Percentiles rank a stretch among this genome's conserved stretches.
Conservation (phyloP, 2,329 filamentous ascomycete genomes). For the Scleromitrula shiraiana region DNA sequence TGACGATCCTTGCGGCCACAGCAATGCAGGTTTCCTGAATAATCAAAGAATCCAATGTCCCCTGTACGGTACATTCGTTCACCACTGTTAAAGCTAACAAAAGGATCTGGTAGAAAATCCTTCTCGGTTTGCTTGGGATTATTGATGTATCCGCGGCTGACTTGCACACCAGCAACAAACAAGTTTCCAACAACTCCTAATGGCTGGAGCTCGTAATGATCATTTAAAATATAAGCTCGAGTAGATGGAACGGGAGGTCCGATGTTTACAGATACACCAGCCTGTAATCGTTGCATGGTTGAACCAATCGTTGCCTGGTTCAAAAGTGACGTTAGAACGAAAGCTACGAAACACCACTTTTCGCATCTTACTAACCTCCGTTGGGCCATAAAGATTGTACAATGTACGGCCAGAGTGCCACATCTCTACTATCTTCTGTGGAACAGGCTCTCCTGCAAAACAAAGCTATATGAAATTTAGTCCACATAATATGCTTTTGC, state of each 20-base stretch:
- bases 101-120: conserved; percentile 30
- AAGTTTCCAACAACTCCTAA: conserved; percentile 35
- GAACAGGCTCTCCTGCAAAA: conserved; percentile 33
- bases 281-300: conserved; percentile 30
- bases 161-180: conserved; percentile 36
- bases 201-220: conserved; percentile 24
- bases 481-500: too few relatives aligned
- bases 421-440: conserved; percentile 27
- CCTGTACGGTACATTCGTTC: conserved; percentile 36
- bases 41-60: conserved; percentile 32
- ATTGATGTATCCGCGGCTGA: conserved; percentile 35
- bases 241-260: conserved; percentile 31
- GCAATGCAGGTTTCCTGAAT: conserved; percentile 31
- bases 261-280: too few relatives aligned
- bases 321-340: too few relatives aligned
- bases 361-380: too few relatives aligned
- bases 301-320: too few relatives aligned
- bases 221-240: conserved; percentile 36
- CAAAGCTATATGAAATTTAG: too few relatives aligned
- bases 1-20: conserved; percentile 36
- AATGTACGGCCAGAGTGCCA: conserved; percentile 36
- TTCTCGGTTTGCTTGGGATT: conserved; percentile 24
- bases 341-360: too few relatives aligned
- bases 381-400: too few relatives aligned
- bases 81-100: conserved; percentile 5